Conservation (phyloP, 2,329 filamentous ascomycete genomes). For the Lanzia echinophila region DNA sequence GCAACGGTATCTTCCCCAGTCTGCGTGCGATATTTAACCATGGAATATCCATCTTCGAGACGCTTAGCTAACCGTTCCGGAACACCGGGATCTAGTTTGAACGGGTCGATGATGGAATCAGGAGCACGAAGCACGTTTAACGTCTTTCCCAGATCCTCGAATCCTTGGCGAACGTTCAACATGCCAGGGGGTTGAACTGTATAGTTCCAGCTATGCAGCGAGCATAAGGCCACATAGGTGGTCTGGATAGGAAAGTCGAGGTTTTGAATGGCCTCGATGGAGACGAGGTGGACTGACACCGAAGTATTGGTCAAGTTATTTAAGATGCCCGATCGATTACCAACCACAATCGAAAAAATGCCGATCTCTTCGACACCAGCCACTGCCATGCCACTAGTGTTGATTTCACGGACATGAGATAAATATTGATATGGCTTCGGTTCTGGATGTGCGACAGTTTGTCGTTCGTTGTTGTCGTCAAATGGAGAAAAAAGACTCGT, state of each 20-base stretch:
- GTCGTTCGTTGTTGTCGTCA: neutral
- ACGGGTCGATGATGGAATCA: neutral
- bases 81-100: neutral
- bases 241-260: conserved; percentile 4
- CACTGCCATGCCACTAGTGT: conserved; percentile 33
- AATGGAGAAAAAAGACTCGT: neutral
- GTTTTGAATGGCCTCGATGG: conserved; percentile 32
- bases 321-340: conserved; percentile 31
- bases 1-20: conserved; percentile 37
- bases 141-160: neutral
- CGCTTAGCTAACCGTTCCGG: conserved; percentile 6
- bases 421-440: conserved; percentile 23
- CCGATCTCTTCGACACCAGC: conserved; percentile 32
- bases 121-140: neutral
- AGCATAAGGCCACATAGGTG: conserved; percentile 23
- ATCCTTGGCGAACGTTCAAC: neutral
- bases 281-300: conserved; percentile 34
- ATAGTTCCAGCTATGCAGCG: conserved; percentile 38
- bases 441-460: neutral
- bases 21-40: conserved; percentile 30
- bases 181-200: conserved; percentile 29
- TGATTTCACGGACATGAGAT: conserved; percentile 37
- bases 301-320: conserved; percentile 23
- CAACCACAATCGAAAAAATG: conserved; percentile 33
- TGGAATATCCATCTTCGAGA: conserved; percentile 35